Conservation (phyloP, 805 yeast species). For the Candida krabiensis region DNA sequence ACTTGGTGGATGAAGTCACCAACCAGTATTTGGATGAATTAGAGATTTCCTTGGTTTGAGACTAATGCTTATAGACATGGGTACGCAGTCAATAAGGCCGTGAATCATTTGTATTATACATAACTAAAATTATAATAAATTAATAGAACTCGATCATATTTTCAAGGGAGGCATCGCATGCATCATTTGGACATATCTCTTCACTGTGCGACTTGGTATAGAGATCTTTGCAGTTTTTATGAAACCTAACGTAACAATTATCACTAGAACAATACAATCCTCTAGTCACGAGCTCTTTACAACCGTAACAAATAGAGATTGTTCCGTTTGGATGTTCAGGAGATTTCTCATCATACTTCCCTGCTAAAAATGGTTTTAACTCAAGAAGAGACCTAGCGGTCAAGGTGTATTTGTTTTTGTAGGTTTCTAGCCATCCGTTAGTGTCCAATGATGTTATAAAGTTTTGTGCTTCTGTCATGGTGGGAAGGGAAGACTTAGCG, state of each 20-base stretch:
- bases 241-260: slow-evolving; percentile 44
- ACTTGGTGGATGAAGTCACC: slow-evolving; percentile 80
- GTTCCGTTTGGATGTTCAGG: slow-evolving; percentile 35
- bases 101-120: slow-evolving; percentile 1
- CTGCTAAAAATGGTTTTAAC: slow-evolving; percentile 42
- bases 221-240: slow-evolving; percentile 46
- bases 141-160: slow-evolving; percentile 17
- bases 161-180: slow-evolving; percentile 23
- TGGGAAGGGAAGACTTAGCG: slow-evolving; percentile 16
- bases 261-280: slow-evolving; percentile 44
- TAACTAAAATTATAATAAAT: not conserved
- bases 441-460: slow-evolving; percentile 42
- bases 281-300: slow-evolving; percentile 51
- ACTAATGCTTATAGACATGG: not conserved
- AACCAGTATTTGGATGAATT: slow-evolving; percentile 50
- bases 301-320: slow-evolving; percentile 47
- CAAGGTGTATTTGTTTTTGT: slow-evolving; percentile 34
- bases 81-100: too few species aligned
- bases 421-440: slow-evolving; percentile 54
- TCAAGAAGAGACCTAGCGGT: slow-evolving; percentile 48
- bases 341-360: slow-evolving; percentile 39
- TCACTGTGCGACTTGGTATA: slow-evolving; percentile 34
- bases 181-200: slow-evolving; percentile 33
- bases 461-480: slow-evolving; percentile 34
- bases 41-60: slow-evolving; percentile 17